Conservation (phyloP, 257 asterid species). For the Eucommia ulmoides region DNA sequence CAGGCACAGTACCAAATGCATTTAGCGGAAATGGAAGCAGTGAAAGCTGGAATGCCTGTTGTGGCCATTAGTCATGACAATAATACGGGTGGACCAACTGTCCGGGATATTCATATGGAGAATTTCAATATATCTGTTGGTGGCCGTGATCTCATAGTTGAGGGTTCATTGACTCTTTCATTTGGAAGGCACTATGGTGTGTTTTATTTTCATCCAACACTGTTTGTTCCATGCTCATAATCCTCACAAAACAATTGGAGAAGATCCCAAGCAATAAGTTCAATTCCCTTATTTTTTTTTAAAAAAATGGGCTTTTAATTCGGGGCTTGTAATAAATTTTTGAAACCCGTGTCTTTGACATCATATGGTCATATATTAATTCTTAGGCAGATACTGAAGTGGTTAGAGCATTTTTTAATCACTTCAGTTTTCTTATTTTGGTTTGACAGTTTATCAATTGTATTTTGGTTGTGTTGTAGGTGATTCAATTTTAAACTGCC, state of each 20-base stretch:
- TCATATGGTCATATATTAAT: too few species aligned
- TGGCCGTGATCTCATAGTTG: conserved; percentile 92
- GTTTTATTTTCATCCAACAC: conserved; percentile 27
- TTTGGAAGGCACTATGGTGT: conserved; percentile 92
- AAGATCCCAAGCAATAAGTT: background rate
- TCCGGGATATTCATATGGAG: conserved; percentile 91
- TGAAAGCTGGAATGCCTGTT: conserved; percentile 92
- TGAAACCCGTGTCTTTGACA: too few species aligned
- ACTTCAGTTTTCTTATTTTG: background rate
- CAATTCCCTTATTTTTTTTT: too few species aligned
- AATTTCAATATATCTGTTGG: conserved; percentile 89
- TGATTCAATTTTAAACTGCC: conserved; percentile 6
- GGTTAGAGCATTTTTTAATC: background rate
- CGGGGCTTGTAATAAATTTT: too few species aligned
- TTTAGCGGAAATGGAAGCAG: conserved; percentile 90
- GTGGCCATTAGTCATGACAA: conserved; percentile 64
- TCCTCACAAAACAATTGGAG: background rate
- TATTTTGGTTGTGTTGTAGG: background rate
- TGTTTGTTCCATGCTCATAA: too few species aligned
- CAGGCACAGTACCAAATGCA: conserved; percentile 83
- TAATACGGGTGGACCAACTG: conserved; percentile 45
- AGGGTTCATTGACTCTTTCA: conserved; percentile 80
- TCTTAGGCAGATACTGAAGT: background rate
- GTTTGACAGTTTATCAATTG: background rate
- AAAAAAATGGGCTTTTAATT: too few species aligned